These are phyloP conservation scores for Leccinum variicolor DNA, from an alignment of 768 basidiomycete species.

Conservation along the genomic window DNA sequence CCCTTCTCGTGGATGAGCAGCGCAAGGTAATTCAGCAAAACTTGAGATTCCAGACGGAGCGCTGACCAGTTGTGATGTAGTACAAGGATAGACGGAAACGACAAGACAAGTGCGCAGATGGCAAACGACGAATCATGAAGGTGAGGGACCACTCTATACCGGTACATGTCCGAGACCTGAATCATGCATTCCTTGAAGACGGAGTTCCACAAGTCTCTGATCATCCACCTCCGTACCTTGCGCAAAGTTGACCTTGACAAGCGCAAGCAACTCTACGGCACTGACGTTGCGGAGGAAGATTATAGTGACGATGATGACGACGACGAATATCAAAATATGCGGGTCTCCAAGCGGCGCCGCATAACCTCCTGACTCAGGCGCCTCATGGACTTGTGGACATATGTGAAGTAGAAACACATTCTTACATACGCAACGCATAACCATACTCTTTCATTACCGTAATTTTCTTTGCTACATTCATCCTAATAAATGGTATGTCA, in stretches of 20 bases:
- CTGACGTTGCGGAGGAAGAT: conserved; percentile 36
- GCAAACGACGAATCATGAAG: conserved; percentile 55
- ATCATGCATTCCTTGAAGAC: conserved; percentile 37
- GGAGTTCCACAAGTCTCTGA: conserved; percentile 66
- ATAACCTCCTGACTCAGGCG: conserved; percentile 19
- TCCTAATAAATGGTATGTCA: conserved; percentile 22
- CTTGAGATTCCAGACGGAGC: neutral
- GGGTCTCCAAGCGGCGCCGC: conserved; percentile 29
- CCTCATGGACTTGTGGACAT: conserved; percentile 19
- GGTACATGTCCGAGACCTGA: neutral
- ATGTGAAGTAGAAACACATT: conserved; percentile 16
- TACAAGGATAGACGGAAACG: conserved; percentile 61
- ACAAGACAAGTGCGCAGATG: conserved; percentile 44
- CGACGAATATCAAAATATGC: conserved; percentile 32
- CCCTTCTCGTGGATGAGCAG: conserved; percentile 62
- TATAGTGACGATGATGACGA: conserved; percentile 35
- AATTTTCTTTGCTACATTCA: conserved; percentile 29
- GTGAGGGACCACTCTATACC: conserved; percentile 34
- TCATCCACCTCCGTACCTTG: conserved; percentile 53
- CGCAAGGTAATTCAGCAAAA: conserved; percentile 50
- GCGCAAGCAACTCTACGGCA: conserved; percentile 41
- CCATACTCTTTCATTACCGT: conserved; percentile 25
- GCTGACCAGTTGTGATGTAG: conserved; percentile 32
- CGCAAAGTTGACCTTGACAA: conserved; percentile 58
- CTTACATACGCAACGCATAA: conserved; percentile 24